phyloP scores from a whole-genome alignment of 225 moss, liverwort and hornwort species.

The Bryum argenteum region DNA sequence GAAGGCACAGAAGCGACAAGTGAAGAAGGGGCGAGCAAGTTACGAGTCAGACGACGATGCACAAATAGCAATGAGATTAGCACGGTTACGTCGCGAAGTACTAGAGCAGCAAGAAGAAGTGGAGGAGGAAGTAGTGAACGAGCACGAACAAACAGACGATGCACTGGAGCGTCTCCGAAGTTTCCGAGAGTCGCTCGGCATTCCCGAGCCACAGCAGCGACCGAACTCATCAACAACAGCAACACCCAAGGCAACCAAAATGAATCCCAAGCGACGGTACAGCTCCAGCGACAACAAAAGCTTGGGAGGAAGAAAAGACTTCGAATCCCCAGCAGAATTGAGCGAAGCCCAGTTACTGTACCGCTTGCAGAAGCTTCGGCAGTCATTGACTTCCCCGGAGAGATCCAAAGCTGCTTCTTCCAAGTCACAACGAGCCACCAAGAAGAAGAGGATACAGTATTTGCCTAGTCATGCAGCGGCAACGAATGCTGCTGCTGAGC shows the following conservation, averaged over 20 bases:
- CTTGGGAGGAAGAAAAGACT: constrained; percentile 43
- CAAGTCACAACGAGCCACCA: constrained; percentile 41
- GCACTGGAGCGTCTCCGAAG: constrained; percentile 54
- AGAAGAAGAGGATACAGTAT: constrained; percentile 51
- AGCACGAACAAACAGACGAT: constrained; percentile 46
- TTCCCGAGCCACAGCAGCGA: constrained; percentile 55
- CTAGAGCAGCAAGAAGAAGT: constrained; percentile 59
- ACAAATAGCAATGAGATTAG: constrained; percentile 59
- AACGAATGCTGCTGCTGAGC: constrained; percentile 38
- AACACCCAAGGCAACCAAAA: constrained; percentile 35
- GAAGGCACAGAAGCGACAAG: constrained; percentile 45
- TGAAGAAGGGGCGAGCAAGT: constrained; percentile 43
- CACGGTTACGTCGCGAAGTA: constrained; percentile 53
- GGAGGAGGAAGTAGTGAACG: constrained; percentile 57
- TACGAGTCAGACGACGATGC: constrained; percentile 60
- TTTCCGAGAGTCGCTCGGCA: constrained; percentile 57
- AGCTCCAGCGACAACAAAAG: constrained; percentile 31
- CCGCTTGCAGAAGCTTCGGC: constrained; percentile 54
- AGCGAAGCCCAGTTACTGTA: constrained; percentile 57
- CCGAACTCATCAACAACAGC: constrained; percentile 33
- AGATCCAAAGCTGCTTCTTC: constrained; percentile 38
- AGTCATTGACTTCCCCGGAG: constrained; percentile 57
- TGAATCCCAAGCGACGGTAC: constrained; percentile 43
- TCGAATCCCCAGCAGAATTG: constrained; percentile 44
- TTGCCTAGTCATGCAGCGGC: constrained; percentile 29